Percentiles rank a stretch among this genome's conserved stretches.
These are phyloP conservation scores for Chalciporus piperatus DNA, from an alignment of 768 basidiomycete species.

Conservation along the genomic window DNA sequence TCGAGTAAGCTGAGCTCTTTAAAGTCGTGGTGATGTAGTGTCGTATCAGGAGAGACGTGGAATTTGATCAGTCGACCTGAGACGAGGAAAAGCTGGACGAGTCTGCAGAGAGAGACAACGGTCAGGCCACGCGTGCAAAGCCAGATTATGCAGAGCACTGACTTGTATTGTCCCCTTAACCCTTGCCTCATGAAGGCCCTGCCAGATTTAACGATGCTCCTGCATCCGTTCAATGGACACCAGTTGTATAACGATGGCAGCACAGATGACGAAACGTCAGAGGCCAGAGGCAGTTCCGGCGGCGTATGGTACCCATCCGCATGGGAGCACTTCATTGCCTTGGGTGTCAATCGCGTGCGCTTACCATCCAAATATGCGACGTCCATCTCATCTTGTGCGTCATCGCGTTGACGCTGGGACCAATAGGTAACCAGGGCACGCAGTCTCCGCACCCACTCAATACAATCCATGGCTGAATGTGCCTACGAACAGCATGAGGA, in stretches of 20 bases:
- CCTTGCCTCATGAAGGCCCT: conserved; percentile 72
- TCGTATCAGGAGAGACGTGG: conserved; percentile 54
- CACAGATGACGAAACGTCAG: conserved; percentile 52
- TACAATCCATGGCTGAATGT: conserved; percentile 58
- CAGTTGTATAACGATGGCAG: conserved; percentile 76
- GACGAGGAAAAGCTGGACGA: conserved; percentile 71
- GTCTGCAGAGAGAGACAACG: conserved; percentile 35
- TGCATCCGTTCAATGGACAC: conserved; percentile 82
- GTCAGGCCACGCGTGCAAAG: too few species aligned
- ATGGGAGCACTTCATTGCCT: conserved; percentile 28
- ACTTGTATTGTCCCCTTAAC: conserved; percentile 77
- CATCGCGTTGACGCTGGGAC: conserved; percentile 70
- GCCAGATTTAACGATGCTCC: conserved; percentile 69
- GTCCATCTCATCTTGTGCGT: conserved; percentile 81
- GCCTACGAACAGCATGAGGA: conserved; percentile 41
- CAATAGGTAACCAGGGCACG: conserved; percentile 73
- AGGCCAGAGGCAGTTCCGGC: conserved; percentile 52
- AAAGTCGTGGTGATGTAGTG: conserved; percentile 54
- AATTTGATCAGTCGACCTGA: conserved; percentile 74
- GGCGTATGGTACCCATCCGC: conserved; percentile 39
- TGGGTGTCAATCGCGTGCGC: conserved; percentile 60
- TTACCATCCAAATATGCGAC: conserved; percentile 52
- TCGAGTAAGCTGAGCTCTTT: conserved; percentile 63
- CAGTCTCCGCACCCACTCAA: conserved; percentile 85
- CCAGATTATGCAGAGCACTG: conserved; percentile 26